Base-by-base conservation (phyloP, 176 grass and related monocot genomes). In the Tillandsia fasciculata region DNA sequence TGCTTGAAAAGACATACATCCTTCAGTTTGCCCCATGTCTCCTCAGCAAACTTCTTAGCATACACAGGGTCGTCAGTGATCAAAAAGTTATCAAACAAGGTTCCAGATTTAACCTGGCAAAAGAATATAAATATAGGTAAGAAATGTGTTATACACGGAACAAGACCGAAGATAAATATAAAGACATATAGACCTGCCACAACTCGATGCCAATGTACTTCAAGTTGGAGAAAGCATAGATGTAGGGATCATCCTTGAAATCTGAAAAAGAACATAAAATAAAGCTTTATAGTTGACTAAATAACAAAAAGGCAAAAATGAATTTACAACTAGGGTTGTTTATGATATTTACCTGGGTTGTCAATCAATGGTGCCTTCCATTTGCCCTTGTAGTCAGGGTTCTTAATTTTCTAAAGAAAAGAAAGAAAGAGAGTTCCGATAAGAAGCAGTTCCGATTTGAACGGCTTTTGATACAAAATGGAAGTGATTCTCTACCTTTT, bases 121-220 rank as follows among this genome's bases (percentile, higher is more conserved):
- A 70, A 29, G 52, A 65, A 51, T 65, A 24, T 12, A 24, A 24
- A n/a, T 70, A 49, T 57, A 3, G 8, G 59, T 53, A 51, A 63
- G 33, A 66, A 33, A 73, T 70, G n/a, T 33, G 10, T 1, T 33
- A 49, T 52, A 14, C 70, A 22, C 63, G 28, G 42, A 18, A 79
- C 18, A 65, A 49, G 9, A 42, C 7, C 59, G 58, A 59, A 14
- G 9, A 71, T 4, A 26, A 2, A 17, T 8, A 79, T 11, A 70
- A 80, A 52, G 2, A 18, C 54, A 59, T 8, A 20, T 59, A 22
- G 14, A 90, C 91, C 91, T 96, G 92, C 88, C 92, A 88, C 75
- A 99, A 76, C 77, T 99, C 94, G 87, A 99, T 93, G 70, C 89
- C 94, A 72, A 99, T 83, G 75, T 99, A 90, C 71, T 83, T 99